A percentile compares a stretch with the other conserved stretches of the same genome.
phyloP scores from a whole-genome alignment of 352 stramenopile species.

The Phytophthora aleatoria region DNA sequence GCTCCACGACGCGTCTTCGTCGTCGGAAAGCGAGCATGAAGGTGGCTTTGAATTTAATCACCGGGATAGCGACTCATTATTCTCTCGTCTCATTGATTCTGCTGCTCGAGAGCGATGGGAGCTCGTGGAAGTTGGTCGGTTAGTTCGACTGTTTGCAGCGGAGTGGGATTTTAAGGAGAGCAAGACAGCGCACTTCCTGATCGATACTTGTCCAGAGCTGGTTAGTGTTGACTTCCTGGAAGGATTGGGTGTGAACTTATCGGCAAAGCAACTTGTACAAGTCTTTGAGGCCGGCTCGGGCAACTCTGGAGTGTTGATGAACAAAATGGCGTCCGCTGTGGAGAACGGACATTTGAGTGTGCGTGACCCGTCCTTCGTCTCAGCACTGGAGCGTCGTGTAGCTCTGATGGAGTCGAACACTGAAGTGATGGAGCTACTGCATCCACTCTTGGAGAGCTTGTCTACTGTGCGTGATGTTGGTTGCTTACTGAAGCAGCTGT shows the following conservation, averaged over 20 bases:
- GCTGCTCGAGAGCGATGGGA: slow-evolving; percentile 80
- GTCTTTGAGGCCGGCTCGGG: slow-evolving; percentile 77
- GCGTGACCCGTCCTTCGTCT: slow-evolving; percentile 45
- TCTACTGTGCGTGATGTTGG: slow-evolving; percentile 75
- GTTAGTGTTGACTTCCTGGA: slow-evolving; percentile 89
- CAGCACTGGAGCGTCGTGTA: slow-evolving; percentile 34
- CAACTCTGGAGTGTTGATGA: slow-evolving; percentile 58
- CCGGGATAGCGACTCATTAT: slow-evolving; percentile 40
- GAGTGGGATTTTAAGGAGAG: slow-evolving; percentile 57
- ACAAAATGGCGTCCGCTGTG: slow-evolving; percentile 74
- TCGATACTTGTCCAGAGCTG: slow-evolving; percentile 69
- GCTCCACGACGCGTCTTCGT: slow-evolving; percentile 15
- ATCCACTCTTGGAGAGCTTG: slow-evolving; percentile 75
- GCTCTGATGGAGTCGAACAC: slow-evolving; percentile 50
- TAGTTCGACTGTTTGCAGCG: slow-evolving; percentile 79
- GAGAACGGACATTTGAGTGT: slow-evolving; percentile 75
- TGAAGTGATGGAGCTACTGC: slow-evolving; percentile 68
- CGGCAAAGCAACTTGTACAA: slow-evolving; percentile 58
- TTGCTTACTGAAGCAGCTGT: slow-evolving; percentile 61
- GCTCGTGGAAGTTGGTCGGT: slow-evolving; percentile 74
- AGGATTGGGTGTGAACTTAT: slow-evolving; percentile 65
- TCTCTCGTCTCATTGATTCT: slow-evolving; percentile 76
- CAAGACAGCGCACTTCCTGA: slow-evolving; percentile 69
- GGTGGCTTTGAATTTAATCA: slow-evolving; percentile 13
- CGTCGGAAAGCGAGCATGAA: slow-evolving; percentile 32